A percentile compares a stretch with the other conserved stretches of the same genome.
These are phyloP conservation scores for Cylindrotheca closterium DNA, from an alignment of 108 stramenopile genomes.

Conservation along the genomic window DNA sequence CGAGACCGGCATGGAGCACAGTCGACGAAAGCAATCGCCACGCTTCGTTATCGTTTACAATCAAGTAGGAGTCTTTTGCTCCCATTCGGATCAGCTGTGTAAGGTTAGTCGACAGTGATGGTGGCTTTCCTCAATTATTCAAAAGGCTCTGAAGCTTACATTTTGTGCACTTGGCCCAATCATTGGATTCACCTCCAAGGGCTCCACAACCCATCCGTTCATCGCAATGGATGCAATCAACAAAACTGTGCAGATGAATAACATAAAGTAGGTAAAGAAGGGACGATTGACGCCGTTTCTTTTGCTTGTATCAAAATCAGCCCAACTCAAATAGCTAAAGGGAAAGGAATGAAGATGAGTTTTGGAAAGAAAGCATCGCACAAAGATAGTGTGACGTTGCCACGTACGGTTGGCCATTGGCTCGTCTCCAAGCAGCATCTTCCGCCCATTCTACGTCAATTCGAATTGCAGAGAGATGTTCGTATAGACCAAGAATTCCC, in stretches of 20 bases:
- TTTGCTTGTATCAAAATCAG: slow-evolving; percentile 60
- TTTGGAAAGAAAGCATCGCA: no score
- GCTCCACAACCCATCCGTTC: slow-evolving; percentile 83
- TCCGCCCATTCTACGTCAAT: slow-evolving; percentile 85
- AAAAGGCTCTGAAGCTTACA: no score
- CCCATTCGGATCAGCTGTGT: slow-evolving; percentile 82
- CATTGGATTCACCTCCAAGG: slow-evolving; percentile 84
- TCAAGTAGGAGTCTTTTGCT: slow-evolving; percentile 78
- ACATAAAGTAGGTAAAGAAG: slow-evolving; percentile 67
- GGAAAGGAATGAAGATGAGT: no score
- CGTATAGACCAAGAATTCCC: slow-evolving; percentile 82
- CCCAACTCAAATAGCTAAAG: slow-evolving; percentile 77
- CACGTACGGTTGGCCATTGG: slow-evolving; percentile 56
- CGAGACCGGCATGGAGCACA: slow-evolving; percentile 92
- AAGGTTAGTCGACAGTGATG: no score
- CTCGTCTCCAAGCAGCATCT: slow-evolving; percentile 81
- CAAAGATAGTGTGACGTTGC: no score
- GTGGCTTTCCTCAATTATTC: no score
- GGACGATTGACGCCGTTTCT: slow-evolving; percentile 48
- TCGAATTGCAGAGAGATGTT: slow-evolving; percentile 62
- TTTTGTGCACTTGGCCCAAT: slow-evolving; percentile 60
- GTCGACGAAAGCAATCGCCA: slow-evolving; percentile 87
- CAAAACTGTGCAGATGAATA: slow-evolving; percentile 59
- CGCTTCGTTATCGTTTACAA: slow-evolving; percentile 87
- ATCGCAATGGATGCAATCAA: slow-evolving; percentile 61